phyloP scores from a whole-genome alignment of 306 rosid genomes.

The Mimosa bimucronata region DNA sequence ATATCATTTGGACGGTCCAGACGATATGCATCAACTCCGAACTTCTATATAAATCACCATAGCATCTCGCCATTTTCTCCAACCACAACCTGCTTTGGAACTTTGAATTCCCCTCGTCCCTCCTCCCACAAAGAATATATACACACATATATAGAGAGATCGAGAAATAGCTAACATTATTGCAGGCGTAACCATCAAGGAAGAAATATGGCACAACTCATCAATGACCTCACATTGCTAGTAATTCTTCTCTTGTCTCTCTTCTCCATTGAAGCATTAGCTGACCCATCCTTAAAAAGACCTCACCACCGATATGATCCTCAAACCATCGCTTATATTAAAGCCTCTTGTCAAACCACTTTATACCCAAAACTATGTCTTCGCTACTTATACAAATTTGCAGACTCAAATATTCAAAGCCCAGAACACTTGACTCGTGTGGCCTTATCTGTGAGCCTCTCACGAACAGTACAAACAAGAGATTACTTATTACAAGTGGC shows the following conservation, averaged over 20 bases:
- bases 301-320: background rate
- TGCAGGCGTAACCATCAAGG: background rate
- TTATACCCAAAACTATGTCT: constrained; percentile 42
- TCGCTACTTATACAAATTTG: constrained; percentile 35
- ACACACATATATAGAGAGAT: too few species aligned
- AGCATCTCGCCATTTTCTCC: constrained; percentile 10
- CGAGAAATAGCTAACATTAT: too few species aligned
- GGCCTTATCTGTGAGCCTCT: too few species aligned
- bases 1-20: background rate
- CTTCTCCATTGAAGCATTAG: background rate
- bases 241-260: background rate
- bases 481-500: constrained; percentile 36
- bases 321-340: constrained; percentile 24
- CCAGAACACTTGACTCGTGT: constrained; percentile 42
- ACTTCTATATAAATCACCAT: constrained; percentile 33
- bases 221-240: constrained; percentile 10
- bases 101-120: background rate
- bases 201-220: constrained; percentile 37
- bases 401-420: constrained; percentile 31
- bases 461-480: constrained; percentile 40
- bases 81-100: background rate
- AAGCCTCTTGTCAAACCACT: constrained; percentile 43
- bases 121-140: background rate
- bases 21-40: background rate
- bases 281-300: background rate